Evolutionary conservation across 2,329 filamentous ascomycete species (phyloP), one percentile per base, ranked within the genome.

Genomic region (Paecilomyces fulvus): DNA sequence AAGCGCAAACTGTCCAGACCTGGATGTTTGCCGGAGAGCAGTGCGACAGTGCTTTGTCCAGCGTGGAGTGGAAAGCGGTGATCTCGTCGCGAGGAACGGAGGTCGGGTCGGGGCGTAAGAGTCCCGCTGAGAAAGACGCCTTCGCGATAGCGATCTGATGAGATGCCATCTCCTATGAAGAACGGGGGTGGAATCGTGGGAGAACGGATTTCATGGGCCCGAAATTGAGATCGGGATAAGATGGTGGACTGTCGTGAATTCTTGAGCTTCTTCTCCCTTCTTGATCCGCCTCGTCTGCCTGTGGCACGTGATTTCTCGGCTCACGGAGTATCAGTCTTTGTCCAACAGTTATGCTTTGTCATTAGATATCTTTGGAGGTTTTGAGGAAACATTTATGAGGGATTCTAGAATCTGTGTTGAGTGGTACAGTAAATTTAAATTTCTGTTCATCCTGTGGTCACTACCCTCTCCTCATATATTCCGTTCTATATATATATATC

Each of bases 1-100:
- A 66, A 60, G 64, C 61, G 67, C 59, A 67, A 70, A 70, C 67
- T 64, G 66, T 67, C 76, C 87, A 90, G 89, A 94, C 89, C 89
- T 94, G 89, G 80, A 94, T 87, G 79, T 92, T 91, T 79, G 79
- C 76, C 68, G 85, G 81, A 67, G 88, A 89, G 82, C 89, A 92
- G 77, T 84, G 82, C 74, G 80, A 75, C 68, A 89, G 75, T 65
- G 82, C 81, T 69, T 80, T 76, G 71, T 85, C 81, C 66, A 94
- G 79, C 58, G 84, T 77, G 61, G 76, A 70, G 71, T 90, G 83
- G 72, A 92, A 88, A 57, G 80, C 73, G 63, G 86, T 80, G 71
- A 92, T 87, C 58, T 87, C 82, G 65, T 85, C 82, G 69, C 86
- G 85, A 52, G 83, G 75, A 56, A 89, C 81, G 9, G 87, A 81